Percentiles rank a stretch among this genome's conserved stretches.
phyloP scores from a whole-genome alignment of 164 flowering plant genomes.

The Vitis riparia region DNA sequence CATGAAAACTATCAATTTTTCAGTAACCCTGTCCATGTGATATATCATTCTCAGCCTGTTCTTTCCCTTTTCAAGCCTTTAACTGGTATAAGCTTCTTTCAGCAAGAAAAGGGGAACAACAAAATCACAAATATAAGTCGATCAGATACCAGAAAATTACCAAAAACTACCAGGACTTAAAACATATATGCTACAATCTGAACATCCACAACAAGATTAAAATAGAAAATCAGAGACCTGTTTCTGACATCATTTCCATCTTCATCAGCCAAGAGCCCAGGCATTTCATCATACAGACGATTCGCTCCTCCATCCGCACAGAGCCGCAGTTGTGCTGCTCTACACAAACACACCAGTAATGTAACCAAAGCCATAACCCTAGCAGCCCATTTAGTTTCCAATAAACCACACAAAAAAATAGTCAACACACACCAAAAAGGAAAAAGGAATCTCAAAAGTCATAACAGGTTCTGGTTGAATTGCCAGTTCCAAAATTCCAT shows the following conservation, averaged over 20 bases:
- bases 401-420: too few species aligned
- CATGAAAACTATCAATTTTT: background rate
- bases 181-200: background rate
- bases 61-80: background rate
- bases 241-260: constrained; percentile 55
- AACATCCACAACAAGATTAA: background rate
- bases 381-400: too few species aligned
- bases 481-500: background rate
- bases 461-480: too few species aligned
- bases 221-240: constrained; percentile 40
- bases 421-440: background rate
- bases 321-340: constrained; percentile 76
- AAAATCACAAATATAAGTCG: too few species aligned
- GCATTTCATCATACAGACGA: constrained; percentile 82
- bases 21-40: background rate
- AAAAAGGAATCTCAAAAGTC: background rate
- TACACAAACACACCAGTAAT: constrained; percentile 28
- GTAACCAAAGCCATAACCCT: too few species aligned
- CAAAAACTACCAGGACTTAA: too few species aligned
- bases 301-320: constrained; percentile 99
- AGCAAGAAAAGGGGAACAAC: background rate
- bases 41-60: background rate
- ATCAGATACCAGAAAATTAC: too few species aligned
- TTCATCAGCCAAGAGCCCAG: constrained; percentile 57
- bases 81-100: background rate